phyloP scores from a whole-genome alignment of 768 basidiomycete genomes.

The Lactarius deliciosus region DNA sequence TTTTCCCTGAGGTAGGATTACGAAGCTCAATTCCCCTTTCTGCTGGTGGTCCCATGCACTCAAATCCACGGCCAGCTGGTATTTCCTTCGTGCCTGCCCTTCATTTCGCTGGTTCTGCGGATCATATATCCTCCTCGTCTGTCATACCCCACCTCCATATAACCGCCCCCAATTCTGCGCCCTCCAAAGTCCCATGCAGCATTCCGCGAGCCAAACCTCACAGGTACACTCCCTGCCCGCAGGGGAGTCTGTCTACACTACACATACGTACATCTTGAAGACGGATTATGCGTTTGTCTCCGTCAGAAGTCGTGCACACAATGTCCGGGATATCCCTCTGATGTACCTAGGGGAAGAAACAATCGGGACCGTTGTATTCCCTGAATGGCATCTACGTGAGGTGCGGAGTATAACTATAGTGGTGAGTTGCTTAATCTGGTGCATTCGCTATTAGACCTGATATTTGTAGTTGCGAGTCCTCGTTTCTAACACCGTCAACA shows the following conservation, averaged over 20 bases:
- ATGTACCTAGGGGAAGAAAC: slow-evolving; percentile 23
- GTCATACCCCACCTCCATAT: neutral
- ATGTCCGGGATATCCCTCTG: slow-evolving; percentile 4
- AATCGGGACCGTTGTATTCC: slow-evolving; percentile 8
- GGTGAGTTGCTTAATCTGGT: neutral
- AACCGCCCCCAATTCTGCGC: neutral
- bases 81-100: no score
- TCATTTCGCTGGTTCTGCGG: neutral
- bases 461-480: slow-evolving; percentile 6
- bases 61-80: neutral
- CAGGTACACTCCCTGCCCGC: neutral
- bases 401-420: slow-evolving; percentile 18
- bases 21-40: no score
- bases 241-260: neutral
- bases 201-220: neutral
- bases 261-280: neutral
- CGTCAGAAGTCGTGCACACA: slow-evolving; percentile 11
- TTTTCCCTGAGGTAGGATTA: no score
- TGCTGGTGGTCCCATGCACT: neutral
- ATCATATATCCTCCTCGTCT: neutral
- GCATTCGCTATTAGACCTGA: neutral
- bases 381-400: slow-evolving; percentile 1
- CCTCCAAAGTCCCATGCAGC: neutral
- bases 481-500: neutral
- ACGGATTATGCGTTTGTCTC: slow-evolving; percentile 16